A percentile compares a stretch with the other conserved stretches of the same genome.
phyloP scores from a whole-genome alignment of 148 eudicot genomes.

The Simmondsia chinensis region DNA sequence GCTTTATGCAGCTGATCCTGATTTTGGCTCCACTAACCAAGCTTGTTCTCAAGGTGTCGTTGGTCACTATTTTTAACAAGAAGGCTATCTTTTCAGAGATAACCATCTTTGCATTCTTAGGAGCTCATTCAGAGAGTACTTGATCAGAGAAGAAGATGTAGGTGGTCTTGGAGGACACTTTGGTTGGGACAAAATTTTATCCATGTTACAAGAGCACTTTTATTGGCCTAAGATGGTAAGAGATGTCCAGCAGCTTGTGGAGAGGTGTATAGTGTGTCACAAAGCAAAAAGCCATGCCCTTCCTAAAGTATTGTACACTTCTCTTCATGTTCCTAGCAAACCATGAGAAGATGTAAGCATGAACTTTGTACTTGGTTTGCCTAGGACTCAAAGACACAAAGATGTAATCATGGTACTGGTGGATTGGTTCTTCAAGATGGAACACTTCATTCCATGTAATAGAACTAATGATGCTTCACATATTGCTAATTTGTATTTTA shows the following conservation, averaged over 20 bases:
- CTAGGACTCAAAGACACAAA: background rate
- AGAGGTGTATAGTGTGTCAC: background rate
- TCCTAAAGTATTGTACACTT: background rate
- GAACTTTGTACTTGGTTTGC: conserved; percentile 1
- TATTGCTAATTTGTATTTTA: background rate
- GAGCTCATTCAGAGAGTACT: background rate
- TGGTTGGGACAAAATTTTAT: background rate
- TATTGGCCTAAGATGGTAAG: conserved; percentile 3
- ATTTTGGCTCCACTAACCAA: background rate
- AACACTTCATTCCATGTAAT: background rate
- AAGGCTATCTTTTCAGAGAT: background rate
- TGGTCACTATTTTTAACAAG: background rate
- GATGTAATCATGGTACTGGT: background rate
- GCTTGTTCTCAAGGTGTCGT: background rate
- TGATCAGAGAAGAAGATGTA: conserved; percentile 1
- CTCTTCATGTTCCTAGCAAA: background rate
- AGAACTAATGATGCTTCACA: background rate
- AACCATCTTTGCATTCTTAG: background rate
- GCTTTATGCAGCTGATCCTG: background rate
- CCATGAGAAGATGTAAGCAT: background rate
- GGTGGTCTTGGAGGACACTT: conserved; percentile 7
- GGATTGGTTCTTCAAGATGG: background rate
- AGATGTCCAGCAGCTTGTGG: background rate
- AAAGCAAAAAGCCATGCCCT: background rate
- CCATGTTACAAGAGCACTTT: conserved; percentile 2